Evolutionary conservation across 2,329 filamentous ascomycete species (phyloP), one percentile per base, ranked within the genome.

Genomic region (Penicillium frequentans): DNA sequence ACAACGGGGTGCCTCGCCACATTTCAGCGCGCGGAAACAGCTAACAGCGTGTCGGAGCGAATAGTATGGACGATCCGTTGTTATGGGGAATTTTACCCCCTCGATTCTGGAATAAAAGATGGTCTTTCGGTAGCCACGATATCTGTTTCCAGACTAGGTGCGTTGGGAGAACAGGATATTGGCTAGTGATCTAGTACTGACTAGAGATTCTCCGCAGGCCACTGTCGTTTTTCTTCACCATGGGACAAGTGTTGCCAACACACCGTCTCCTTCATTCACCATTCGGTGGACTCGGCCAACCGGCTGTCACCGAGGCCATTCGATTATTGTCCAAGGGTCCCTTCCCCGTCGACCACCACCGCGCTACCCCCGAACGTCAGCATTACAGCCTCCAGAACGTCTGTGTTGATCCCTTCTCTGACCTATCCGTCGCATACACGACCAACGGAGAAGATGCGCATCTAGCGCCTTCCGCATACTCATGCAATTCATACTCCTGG

Each of bases 111-210:
- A 95, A 93, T 70, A 82, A 92, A 68, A 86, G 95, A 72, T 98
- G 93, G 91, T 86, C 88, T 10, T 83, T 99, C 54, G 95, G 91
- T 24, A 96, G 92, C 68, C 91, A 97, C 73, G 95, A 99, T 74
- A 93, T 99, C 58, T 97, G 93, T 77, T 99, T 96, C 75, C 88
- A 88, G 68, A 93, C 91, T 71, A 88, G 86, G 91, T 95, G 77
- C 60, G 80, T 57, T 26, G 5, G 10, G 14, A 35, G 1, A 29
- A 6, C 10, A 7, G 29, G 3, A 53, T 31, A 24, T 31, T 23
- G 5, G 11, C n/a, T 16, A 16, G 42, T 19, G 19, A 21, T 48
- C 16, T 7, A 7, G 44, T 49, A 23, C 52, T 64, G 14, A 64
- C 39, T 5, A 13, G 23, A 35, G 13, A 27, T 8, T 8, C 35